Evolutionary conservation across 2,329 filamentous ascomycete species (phyloP).

Genomic region (Venturia asperata): DNA sequence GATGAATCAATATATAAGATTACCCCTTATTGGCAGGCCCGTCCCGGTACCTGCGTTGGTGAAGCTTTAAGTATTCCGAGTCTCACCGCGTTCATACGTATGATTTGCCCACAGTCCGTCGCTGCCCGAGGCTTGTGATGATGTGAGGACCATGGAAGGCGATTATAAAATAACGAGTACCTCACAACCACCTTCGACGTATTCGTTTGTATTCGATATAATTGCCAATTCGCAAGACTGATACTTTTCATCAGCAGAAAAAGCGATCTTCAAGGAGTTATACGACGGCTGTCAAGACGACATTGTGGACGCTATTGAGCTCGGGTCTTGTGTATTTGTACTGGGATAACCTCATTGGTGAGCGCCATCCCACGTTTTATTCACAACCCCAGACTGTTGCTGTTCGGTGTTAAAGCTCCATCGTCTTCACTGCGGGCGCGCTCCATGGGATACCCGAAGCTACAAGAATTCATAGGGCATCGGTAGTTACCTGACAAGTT

Average conservation of each 20-base stretch:
- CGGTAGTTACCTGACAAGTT: too few relatives aligned
- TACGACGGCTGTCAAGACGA: background rate
- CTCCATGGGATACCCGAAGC: background rate
- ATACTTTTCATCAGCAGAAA: too few relatives aligned
- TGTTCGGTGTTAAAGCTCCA: background rate
- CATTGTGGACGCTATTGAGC: background rate
- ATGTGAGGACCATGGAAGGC: background rate
- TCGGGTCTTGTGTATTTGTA: background rate
- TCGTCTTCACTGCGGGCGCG: background rate
- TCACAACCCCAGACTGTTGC: background rate
- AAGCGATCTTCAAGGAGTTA: background rate
- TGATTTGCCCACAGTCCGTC: background rate
- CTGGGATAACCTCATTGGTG: background rate
- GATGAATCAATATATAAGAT: background rate
- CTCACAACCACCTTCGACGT: background rate
- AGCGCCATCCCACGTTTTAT: background rate
- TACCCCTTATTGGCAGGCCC: slow-evolving; percentile 7
- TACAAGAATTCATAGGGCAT: too few relatives aligned
- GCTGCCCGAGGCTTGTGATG: slow-evolving; percentile 10
- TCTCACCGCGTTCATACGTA: background rate
- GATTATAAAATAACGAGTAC: background rate
- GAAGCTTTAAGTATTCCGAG: background rate
- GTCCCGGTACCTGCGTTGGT: slow-evolving; percentile 5
- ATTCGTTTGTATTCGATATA: too few relatives aligned
- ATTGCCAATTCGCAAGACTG: too few relatives aligned